A percentile compares a stretch with the other conserved stretches of the same genome.
Conservation (phyloP, 1,284 basidiomycete species). For the Xerocomus minutiporus region DNA sequence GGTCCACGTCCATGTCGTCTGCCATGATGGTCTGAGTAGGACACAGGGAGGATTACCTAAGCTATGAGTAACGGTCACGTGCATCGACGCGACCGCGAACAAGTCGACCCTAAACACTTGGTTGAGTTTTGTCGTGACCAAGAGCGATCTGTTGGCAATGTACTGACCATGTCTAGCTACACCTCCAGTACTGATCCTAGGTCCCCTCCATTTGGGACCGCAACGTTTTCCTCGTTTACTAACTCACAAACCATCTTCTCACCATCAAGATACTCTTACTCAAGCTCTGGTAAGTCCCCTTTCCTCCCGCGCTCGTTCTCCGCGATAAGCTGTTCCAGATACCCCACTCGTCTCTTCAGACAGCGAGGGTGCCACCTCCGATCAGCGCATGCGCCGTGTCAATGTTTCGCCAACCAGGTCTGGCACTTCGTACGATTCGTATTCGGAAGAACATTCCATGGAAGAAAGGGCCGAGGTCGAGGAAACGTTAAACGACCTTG, state of each 20-base stretch:
- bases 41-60: conserved; percentile 18
- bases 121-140: conserved; percentile 25
- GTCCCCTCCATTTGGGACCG: conserved; percentile 47
- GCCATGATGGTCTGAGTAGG: conserved; percentile 41
- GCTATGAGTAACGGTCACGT: conserved; percentile 25
- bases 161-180: conserved; percentile 35
- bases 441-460: conserved; percentile 43
- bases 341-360: conserved; percentile 37
- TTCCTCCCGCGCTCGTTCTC: not conserved
- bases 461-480: conserved; percentile 58
- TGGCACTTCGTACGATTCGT: conserved; percentile 33
- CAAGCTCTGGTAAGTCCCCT: conserved; percentile 34
- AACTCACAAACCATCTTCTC: conserved; percentile 40
- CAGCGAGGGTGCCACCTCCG: conserved; percentile 37
- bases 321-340: conserved; percentile 19
- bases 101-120: conserved; percentile 31
- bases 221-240: conserved; percentile 46
- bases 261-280: conserved; percentile 42
- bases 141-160: conserved; percentile 15
- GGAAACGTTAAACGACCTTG: conserved; percentile 56
- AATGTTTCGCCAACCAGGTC: conserved; percentile 39
- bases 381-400: conserved; percentile 38
- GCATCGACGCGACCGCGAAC: conserved; percentile 30
- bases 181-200: conserved; percentile 37
- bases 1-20: conserved; percentile 81